Base-by-base conservation (phyloP, 768 basidiomycete species). In the Leucocoprinus birnbaumii region DNA sequence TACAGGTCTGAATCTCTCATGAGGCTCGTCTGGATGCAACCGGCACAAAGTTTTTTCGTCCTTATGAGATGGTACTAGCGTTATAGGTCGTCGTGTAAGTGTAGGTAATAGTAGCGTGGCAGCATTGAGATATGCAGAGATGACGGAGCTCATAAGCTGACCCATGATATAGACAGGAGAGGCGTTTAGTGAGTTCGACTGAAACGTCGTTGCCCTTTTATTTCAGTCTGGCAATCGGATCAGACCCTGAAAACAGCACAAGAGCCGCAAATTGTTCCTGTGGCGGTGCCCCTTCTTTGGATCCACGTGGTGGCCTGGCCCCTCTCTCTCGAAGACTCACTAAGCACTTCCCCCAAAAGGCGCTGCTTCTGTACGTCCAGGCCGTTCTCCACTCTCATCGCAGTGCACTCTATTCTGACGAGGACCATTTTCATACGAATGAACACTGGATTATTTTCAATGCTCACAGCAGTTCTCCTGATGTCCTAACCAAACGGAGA, bases 221-320 rank as follows among this genome's bases (percentile, higher is more conserved):
- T 51, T 51, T 26, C 40, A 18, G 40, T 42, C 24, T 27, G 34
- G 25, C 50, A 3, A 16, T 37, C 40, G 50, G 38, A 51, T 51
- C 50, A 51, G n/a, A 16, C 9, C 19, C n/a, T 25, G 19, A 27
- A 31, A n/a, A n/a, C n/a, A n/a, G 31, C 27, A 18, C 9, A 14
- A 50, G 31, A 18, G 14, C 10, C 21, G 34, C n/a, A n/a, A n/a
- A n/a, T n/a, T 50, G 27, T 6, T 24, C 24, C 3, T 51, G 50
- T 50, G 50, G 50, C 50, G 21, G 40, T 51, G 50, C 50, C 27
- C 6, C 38, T 27, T 31, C 26, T 21, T n/a, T 38, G 34, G 34
- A 35, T 38, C 8, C 11, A 11, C 16, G 38, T 38, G 38, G 38
- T 3, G 9, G 48, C 48, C 48, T 14, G 19, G 48, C 48, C 34